Base-by-base conservation (phyloP, 306 rosid genomes). In the Morella rubra region DNA sequence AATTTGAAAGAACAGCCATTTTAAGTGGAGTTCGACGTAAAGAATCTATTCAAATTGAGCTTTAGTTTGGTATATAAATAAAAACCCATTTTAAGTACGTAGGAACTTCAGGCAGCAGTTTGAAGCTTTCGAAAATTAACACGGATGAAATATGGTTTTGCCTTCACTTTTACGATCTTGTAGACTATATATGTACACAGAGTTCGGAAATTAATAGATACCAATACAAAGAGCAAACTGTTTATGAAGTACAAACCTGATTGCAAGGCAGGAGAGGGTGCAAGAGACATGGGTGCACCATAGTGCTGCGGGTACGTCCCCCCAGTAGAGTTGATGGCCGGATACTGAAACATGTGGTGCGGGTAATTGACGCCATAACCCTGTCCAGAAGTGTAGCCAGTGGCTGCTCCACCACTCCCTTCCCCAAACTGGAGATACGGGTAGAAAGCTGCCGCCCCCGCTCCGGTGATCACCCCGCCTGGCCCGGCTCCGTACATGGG, bases 191-290 rank as follows among this genome's bases (percentile, higher is more conserved):
- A 32, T 32, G n/a, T n/a, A 27, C 1, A 62, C 3, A 40, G 4
- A 41, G 44, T 15, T 37, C 10, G 54, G 13, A 58, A 80, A 54
- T 5, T 2, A 7, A 70, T 3, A 3, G 3, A 9, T 20, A 16
- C 5, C 4, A 61, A n/a, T 58, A 40, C 5, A 4, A 65, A 42
- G 9, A 42, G 7, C 14, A 44, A 54, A 5, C 22, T 24, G 53
- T 62, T 0, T 55, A 49, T 51, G 71, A 64, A 70, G 49, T 70
- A 72, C 69, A 81, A 79, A 85, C 96, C 96, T 88, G 98, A 90
- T 86, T 89, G 96, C 88, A 94, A 75, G 41, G 98, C 92, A n/a
- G 98, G 98, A 3, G 98, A 82, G 46, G 97, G 93, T 0, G 96
- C 91, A 52, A 95, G 93, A 77, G 98, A 95, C 84, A 95, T 89